A percentile compares a stretch with the other conserved stretches of the same genome.
phyloP scores from a whole-genome alignment of 805 yeast species.

The Priceomyces castillae region DNA sequence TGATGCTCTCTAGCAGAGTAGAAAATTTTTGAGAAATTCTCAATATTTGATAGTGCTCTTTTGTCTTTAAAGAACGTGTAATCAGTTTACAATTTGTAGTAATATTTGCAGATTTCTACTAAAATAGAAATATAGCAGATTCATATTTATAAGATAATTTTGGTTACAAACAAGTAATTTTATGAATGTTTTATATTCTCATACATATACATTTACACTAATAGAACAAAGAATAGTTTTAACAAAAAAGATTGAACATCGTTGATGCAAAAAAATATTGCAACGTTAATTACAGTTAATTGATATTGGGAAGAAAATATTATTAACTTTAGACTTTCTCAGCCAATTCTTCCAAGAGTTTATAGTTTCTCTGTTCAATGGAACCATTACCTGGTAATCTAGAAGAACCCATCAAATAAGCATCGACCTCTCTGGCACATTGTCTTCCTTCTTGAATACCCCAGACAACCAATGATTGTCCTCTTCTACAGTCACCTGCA shows the following conservation, averaged over 20 bases:
- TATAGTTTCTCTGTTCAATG: constrained; percentile 79
- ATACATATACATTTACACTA: neutral
- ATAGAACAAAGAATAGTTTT: neutral
- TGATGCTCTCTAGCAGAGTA: too few species aligned
- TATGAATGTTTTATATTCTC: too few species aligned
- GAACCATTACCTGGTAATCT: constrained; percentile 93
- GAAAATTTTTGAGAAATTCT: too few species aligned
- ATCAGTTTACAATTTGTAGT: too few species aligned
- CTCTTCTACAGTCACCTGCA: constrained; percentile 99
- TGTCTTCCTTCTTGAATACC: constrained; percentile 99
- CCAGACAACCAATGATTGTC: constrained; percentile 97
- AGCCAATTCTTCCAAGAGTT: constrained; percentile 72
- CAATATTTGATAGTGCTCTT: too few species aligned
- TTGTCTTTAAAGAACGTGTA: too few species aligned
- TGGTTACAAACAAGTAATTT: too few species aligned
- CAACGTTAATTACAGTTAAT: neutral
- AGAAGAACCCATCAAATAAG: constrained; percentile 70
- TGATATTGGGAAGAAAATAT: neutral
- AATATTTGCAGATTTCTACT: too few species aligned
- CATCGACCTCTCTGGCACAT: constrained; percentile 93
- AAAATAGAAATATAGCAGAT: too few species aligned
- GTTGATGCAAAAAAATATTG: neutral
- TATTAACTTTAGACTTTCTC: constrained; percentile 42
- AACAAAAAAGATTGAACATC: neutral
- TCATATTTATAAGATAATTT: too few species aligned